These are phyloP conservation scores for Pholiota molesta DNA, from an alignment of 768 basidiomycete species.

Conservation along the genomic window DNA sequence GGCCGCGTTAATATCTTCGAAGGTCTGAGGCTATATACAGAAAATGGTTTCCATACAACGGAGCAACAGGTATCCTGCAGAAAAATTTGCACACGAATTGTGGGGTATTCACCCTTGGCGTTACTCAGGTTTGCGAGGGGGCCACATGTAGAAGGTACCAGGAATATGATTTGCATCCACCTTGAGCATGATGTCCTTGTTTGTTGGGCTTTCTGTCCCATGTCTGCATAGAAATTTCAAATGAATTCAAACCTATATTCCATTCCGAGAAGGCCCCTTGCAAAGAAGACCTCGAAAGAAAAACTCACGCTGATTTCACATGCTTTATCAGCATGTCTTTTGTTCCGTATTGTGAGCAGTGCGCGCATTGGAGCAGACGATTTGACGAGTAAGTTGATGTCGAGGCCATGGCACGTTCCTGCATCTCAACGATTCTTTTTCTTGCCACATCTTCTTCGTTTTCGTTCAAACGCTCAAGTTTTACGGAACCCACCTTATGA, in stretches of 20 bases:
- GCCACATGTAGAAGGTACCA: constrained; percentile 2
- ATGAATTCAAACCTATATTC: background rate
- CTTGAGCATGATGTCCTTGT: background rate
- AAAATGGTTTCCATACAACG: too few species aligned
- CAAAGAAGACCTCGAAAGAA: background rate
- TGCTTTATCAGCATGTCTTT: background rate
- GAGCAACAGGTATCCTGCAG: too few species aligned
- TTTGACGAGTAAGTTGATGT: background rate
- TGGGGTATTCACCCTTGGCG: too few species aligned
- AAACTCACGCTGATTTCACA: background rate
- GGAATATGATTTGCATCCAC: background rate
- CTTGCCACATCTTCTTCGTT: background rate
- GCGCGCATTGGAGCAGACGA: background rate
- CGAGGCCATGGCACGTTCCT: background rate
- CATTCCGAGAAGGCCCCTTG: too few species aligned
- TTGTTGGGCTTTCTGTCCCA: background rate
- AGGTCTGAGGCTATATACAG: too few species aligned
- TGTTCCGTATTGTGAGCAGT: background rate
- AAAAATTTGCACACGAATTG: too few species aligned
- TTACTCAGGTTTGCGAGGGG: background rate
- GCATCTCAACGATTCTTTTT: background rate
- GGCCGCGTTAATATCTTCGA: too few species aligned
- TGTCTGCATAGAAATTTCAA: background rate
- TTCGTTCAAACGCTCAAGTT: background rate
- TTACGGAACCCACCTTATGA: too few species aligned